Conservation (phyloP, 1,284 basidiomycete species). For the Malassezia japonica region DNA sequence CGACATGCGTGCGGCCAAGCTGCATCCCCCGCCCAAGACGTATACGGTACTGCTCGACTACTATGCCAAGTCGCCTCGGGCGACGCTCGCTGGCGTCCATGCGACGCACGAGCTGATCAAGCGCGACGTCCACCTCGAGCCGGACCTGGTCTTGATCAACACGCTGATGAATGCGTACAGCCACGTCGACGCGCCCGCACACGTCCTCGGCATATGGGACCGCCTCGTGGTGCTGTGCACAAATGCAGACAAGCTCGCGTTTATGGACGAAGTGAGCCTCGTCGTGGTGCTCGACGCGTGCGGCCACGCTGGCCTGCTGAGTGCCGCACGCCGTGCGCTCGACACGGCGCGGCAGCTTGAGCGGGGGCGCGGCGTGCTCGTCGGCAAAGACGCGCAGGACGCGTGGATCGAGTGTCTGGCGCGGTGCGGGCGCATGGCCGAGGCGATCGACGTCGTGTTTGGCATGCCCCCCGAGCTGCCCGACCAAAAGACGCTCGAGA, state of each 20-base stretch:
- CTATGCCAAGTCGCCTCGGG: slow-evolving; percentile 44
- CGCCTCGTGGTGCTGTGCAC: slow-evolving; percentile 52
- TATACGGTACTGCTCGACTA: slow-evolving; percentile 64
- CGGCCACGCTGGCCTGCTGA: slow-evolving; percentile 54
- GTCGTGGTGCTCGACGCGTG: slow-evolving; percentile 77
- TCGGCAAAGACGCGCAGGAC: slow-evolving; percentile 60
- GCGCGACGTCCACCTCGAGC: slow-evolving; percentile 64
- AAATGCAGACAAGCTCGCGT: slow-evolving; percentile 17
- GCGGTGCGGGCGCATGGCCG: slow-evolving; percentile 59
- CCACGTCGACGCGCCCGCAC: slow-evolving; percentile 60
- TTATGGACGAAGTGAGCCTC: slow-evolving; percentile 60
- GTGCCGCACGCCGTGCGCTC: slow-evolving; percentile 19
- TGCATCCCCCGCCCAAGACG: slow-evolving; percentile 56
- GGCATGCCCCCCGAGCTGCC: slow-evolving; percentile 55
- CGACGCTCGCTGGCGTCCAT: slow-evolving; percentile 50
- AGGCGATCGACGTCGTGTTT: slow-evolving; percentile 60
- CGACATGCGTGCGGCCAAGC: slow-evolving; percentile 67
- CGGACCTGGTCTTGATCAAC: slow-evolving; percentile 69
- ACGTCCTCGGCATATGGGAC: slow-evolving; percentile 73
- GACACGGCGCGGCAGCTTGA: slow-evolving; percentile 17
- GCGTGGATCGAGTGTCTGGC: slow-evolving; percentile 80
- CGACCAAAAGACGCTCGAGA: slow-evolving; percentile 43
- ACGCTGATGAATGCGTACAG: slow-evolving; percentile 83
- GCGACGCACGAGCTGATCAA: slow-evolving; percentile 68
- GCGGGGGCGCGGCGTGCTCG: slow-evolving; percentile 26